These are phyloP conservation scores for Moricandia arvensis DNA, from an alignment of 345 rosid genomes.

Conservation along the genomic window DNA sequence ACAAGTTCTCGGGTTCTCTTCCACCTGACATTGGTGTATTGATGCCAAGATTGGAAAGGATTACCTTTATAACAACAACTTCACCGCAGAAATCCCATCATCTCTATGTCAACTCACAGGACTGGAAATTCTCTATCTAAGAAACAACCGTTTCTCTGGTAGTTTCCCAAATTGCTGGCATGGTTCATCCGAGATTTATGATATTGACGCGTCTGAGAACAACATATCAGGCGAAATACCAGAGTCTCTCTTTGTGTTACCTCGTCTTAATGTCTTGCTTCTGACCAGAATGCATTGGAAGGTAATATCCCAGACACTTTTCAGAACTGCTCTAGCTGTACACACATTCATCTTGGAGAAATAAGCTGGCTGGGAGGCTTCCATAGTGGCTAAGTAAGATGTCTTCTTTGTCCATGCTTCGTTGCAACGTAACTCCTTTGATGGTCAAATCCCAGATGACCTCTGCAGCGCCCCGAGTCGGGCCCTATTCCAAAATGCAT, in stretches of 20 bases:
- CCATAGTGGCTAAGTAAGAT: conserved; percentile 46
- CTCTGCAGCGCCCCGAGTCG: conserved; percentile 39
- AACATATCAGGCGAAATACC: conserved; percentile 47
- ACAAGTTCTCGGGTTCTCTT: conserved; percentile 50
- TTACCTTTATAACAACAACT: conserved; percentile 45
- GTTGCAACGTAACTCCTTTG: conserved; percentile 38
- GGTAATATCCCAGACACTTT: conserved; percentile 51
- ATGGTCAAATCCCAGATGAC: conserved; percentile 37
- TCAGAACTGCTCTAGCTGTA: conserved; percentile 47
- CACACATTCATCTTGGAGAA: conserved; percentile 50
- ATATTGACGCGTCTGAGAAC: conserved; percentile 49
- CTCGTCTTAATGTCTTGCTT: conserved; percentile 42
- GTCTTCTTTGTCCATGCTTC: conserved; percentile 43
- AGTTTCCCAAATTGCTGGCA: conserved; percentile 49
- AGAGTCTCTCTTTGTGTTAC: conserved; percentile 38
- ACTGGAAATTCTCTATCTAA: conserved; percentile 42
- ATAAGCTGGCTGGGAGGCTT: conserved; percentile 42
- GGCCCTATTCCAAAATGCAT: conserved; percentile 48
- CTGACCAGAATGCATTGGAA: conserved; percentile 45
- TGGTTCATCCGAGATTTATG: conserved; percentile 38
- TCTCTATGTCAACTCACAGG: conserved; percentile 43
- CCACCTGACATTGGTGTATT: conserved; percentile 39
- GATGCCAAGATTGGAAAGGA: conserved; percentile 44
- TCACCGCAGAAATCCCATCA: conserved; percentile 39
- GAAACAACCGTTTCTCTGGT: conserved; percentile 43